phyloP scores from a whole-genome alignment of 1,284 basidiomycete genomes.

The Ustilago vetiveriae region DNA sequence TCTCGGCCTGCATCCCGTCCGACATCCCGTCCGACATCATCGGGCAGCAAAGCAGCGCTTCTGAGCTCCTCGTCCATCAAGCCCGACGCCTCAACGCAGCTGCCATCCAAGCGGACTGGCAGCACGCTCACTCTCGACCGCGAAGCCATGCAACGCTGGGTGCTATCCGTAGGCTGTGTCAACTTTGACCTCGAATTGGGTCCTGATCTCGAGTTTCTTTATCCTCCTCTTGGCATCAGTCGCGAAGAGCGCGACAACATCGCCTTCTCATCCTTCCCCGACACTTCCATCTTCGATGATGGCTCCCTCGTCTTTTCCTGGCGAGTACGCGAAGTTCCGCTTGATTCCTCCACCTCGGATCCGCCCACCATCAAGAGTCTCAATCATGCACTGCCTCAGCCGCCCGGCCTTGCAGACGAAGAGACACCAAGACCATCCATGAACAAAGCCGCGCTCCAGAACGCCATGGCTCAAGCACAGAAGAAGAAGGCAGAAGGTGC shows the following conservation, averaged over 20 bases:
- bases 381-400: constrained; percentile 16
- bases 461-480: constrained; percentile 18
- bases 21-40: constrained; percentile 14
- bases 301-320: constrained; percentile 62
- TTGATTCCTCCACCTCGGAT: constrained; percentile 44
- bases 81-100: not conserved
- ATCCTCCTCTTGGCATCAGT: constrained; percentile 74
- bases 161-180: constrained; percentile 64
- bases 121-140: constrained; percentile 32
- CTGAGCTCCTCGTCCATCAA: not conserved
- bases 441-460: constrained; percentile 38
- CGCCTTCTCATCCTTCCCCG: constrained; percentile 93
- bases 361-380: constrained; percentile 51
- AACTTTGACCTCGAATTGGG: constrained; percentile 71
- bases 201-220: constrained; percentile 80
- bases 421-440: constrained; percentile 46
- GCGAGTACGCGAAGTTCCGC: constrained; percentile 63
- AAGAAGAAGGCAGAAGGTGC: constrained; percentile 12
- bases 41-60: constrained; percentile 13
- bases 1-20: constrained; percentile 18
- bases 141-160: constrained; percentile 64
- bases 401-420: constrained; percentile 14
- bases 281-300: constrained; percentile 72
- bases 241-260: constrained; percentile 81
- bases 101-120: not conserved